These are phyloP conservation scores for Boletus rufocinnamomeus DNA, from an alignment of 768 basidiomycete species.

Conservation along the genomic window DNA sequence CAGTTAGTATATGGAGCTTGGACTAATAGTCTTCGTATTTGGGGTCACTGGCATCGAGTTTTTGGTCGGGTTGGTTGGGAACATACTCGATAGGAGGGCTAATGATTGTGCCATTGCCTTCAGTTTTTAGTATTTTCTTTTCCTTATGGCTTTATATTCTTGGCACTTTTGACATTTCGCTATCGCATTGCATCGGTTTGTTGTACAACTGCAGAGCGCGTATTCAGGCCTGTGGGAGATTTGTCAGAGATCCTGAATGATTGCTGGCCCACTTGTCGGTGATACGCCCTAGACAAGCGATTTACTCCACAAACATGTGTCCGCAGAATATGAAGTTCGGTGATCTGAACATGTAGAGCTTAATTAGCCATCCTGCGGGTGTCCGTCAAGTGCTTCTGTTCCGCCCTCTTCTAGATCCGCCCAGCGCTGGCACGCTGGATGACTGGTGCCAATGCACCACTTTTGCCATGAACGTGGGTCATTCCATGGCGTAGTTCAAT, in stretches of 20 bases:
- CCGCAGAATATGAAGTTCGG: constrained; percentile 1
- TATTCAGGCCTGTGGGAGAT: background rate
- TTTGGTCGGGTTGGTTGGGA: constrained; percentile 30
- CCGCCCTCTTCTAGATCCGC: constrained; percentile 25
- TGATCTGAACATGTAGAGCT: constrained; percentile 5
- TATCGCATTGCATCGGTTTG: constrained; percentile 33
- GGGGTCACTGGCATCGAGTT: constrained; percentile 32
- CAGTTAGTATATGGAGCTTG: constrained; percentile 34
- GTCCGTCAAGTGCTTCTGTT: constrained; percentile 13
- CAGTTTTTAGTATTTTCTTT: constrained; percentile 19
- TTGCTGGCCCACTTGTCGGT: background rate
- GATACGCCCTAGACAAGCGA: constrained; percentile 6
- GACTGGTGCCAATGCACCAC: background rate
- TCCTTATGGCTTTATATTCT: constrained; percentile 33
- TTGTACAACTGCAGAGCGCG: constrained; percentile 19
- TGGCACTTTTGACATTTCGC: constrained; percentile 30
- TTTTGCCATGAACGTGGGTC: constrained; percentile 6
- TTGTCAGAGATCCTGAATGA: constrained; percentile 2
- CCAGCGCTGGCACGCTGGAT: constrained; percentile 9
- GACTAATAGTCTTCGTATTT: constrained; percentile 34
- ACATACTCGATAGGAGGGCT: constrained; percentile 34
- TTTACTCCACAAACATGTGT: background rate
- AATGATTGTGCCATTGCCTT: constrained; percentile 32
- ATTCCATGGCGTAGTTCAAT: background rate
- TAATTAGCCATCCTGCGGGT: constrained; percentile 5